Evolutionary conservation across 257 asterid genomes (phyloP).

Genomic region (Capsicum baccatum): DNA sequence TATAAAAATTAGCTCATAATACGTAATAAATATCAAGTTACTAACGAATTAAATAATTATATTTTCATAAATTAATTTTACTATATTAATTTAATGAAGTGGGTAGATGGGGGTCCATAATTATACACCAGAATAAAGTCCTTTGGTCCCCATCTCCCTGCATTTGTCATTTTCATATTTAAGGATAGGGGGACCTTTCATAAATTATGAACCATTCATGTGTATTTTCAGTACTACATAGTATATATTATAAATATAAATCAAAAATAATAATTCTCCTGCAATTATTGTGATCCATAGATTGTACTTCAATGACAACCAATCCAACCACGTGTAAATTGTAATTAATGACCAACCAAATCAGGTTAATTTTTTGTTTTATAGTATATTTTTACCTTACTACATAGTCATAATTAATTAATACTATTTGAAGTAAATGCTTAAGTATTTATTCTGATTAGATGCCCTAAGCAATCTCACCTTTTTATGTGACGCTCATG

Average conservation of each 20-base stretch:
- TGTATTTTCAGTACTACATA: conserved; percentile 9
- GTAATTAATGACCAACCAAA: neutral
- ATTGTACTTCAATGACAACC: conserved; percentile 13
- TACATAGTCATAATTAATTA: neutral
- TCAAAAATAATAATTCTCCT: neutral
- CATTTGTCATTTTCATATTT: conserved; percentile 21
- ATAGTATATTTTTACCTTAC: neutral
- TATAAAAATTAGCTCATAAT: no score
- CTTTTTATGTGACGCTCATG: neutral
- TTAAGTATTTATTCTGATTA: neutral
- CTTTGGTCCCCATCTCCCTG: conserved; percentile 10
- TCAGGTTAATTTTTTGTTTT: neutral
- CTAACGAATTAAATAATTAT: neutral
- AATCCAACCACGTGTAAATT: neutral
- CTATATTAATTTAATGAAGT: neutral
- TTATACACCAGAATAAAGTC: neutral
- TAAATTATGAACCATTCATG: conserved; percentile 15
- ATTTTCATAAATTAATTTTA: neutral
- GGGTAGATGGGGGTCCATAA: neutral
- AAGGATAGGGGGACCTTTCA: conserved; percentile 13
- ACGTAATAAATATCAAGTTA: no score
- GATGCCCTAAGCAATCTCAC: neutral
- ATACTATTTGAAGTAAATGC: neutral
- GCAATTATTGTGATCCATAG: neutral
- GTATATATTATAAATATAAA: neutral